Base-by-base conservation (phyloP, 441 rosid genomes). In the Viola pubescens region DNA sequence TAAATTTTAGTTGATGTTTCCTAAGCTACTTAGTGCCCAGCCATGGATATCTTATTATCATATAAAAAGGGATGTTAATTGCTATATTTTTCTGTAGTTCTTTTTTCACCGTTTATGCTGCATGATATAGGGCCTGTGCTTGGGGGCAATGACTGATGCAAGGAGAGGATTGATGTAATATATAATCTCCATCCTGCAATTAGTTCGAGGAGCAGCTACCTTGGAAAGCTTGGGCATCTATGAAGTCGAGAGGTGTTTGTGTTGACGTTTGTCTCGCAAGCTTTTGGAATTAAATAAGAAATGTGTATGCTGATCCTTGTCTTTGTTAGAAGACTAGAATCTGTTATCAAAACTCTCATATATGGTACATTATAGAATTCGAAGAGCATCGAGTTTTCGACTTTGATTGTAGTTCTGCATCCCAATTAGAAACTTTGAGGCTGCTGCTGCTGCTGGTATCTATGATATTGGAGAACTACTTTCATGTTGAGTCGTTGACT, bases 111-210 rank as follows among this genome's bases (percentile, higher is more conserved):
- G 41, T 11, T 51, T 40, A 19, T 58, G 12, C 48, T 45, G 51
- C 56, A 41, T 70, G 50, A 47, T 54, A 1, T 49, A 77, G 88
- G 85, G 82, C 82, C 62, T 83, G 79, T 70, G 75, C 81, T 41
- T 83, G 84, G 88, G 85, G 76, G 66, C 85, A 78, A 67, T 78
- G 75, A 78, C 11, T 34, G 59, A 67, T 59, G 8, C 37, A 49
- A 46, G 57, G 53, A 8, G 54, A 56, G 58, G 51, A 9, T 38
- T 56, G 60, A 48, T 47, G 42, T 50, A 49, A 13, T 63, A 58
- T 53, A 58, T 61, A 13, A 48, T 19, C 52, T 64, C 56, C 19
- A 57, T 54, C 72, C 58, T 45, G 59, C 50, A 52, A 62, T 66
- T 69, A 11, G 57, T 62, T 54, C 44, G 61, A 61, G 47, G 47